Evolutionary conservation across 805 yeast species (phyloP).

Genomic region (Hanseniaspora guilliermondii): DNA sequence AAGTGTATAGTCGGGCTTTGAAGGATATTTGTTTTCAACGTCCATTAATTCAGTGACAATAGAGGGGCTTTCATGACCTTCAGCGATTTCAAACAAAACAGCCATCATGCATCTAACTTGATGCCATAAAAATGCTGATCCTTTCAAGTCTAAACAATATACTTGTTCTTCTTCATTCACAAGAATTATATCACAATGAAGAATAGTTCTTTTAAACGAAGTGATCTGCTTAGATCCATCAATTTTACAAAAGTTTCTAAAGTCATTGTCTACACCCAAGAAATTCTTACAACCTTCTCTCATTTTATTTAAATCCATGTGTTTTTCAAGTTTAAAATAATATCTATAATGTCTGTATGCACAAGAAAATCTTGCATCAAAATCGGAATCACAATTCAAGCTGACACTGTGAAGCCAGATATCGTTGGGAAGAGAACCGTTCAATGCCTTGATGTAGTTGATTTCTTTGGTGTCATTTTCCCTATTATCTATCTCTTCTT

Average conservation of each 20-base stretch:
- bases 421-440: slow-evolving; percentile 67
- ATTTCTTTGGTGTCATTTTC: slow-evolving; percentile 54
- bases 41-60: slow-evolving; percentile 51
- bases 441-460: slow-evolving; percentile 63
- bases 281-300: slow-evolving; percentile 43
- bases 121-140: slow-evolving; percentile 92
- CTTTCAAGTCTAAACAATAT: slow-evolving; percentile 64
- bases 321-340: slow-evolving; percentile 40
- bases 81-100: slow-evolving; percentile 66
- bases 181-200: slow-evolving; percentile 37
- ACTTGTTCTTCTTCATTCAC: slow-evolving; percentile 30
- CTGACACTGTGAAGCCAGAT: slow-evolving; percentile 73
- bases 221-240: slow-evolving; percentile 90
- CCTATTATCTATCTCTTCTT: slow-evolving; percentile 49
- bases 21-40: slow-evolving; percentile 37
- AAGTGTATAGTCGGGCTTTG: slow-evolving; percentile 73
- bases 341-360: slow-evolving; percentile 75
- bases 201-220: slow-evolving; percentile 56
- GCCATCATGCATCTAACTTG: slow-evolving; percentile 96
- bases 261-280: slow-evolving; percentile 71
- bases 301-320: slow-evolving; percentile 57
- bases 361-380: slow-evolving; percentile 92
- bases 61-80: slow-evolving; percentile 49
- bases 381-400: slow-evolving; percentile 65
- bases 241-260: slow-evolving; percentile 84